Base-by-base conservation (phyloP, 176 grass and related monocot genomes). In the Otatea glauca region DNA sequence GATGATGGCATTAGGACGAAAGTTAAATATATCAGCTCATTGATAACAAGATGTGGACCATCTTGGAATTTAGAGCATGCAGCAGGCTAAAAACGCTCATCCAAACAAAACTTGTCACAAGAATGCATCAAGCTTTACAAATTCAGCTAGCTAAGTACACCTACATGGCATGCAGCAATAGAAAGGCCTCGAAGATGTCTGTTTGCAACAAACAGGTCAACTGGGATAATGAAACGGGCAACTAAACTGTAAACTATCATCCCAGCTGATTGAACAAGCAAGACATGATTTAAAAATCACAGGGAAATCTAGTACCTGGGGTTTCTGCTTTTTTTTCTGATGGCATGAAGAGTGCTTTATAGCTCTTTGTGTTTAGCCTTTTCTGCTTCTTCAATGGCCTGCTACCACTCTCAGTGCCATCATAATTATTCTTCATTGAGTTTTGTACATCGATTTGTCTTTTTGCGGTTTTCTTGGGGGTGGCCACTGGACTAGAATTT, bases 341-440 rank as follows among this genome's bases (percentile, higher is more conserved):
- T 83, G 12, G 4, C 44, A 5, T 49, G 73, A 87, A 89, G 27
- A 72, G 37, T 20, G 84, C 76, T 49, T 68, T 35, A 51, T 89
- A 87, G 65, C 37, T 84, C 81, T 75, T 84, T 67, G 75, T 5
- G 6, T 41, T 69, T 69, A 92, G 62, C 65, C 56, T 87, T 83
- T 77, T 92, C 6, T 70, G 65, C 80, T 87, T 89, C 69, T 89
- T 92, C 37, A 56, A 60, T 48, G 34, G 34, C 3, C 5, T 70
- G 24, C 25, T 58, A 62, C 38, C 62, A 29, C 8, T 5, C 14
- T 74, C 25, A 1, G 74, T 14, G 35, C 29, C 55, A 58, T 76
- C 68, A 38, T 41, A 16, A 1, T 62, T 62, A 17, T 50, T 45
- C 32, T 88, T 70, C 53, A 21, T 8, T 69, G 49, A 18, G 50